A percentile compares a stretch with the other conserved stretches of the same genome.
Conservation (phyloP, 2,329 filamentous ascomycete genomes). For the Colletotrichum sp. region DNA sequence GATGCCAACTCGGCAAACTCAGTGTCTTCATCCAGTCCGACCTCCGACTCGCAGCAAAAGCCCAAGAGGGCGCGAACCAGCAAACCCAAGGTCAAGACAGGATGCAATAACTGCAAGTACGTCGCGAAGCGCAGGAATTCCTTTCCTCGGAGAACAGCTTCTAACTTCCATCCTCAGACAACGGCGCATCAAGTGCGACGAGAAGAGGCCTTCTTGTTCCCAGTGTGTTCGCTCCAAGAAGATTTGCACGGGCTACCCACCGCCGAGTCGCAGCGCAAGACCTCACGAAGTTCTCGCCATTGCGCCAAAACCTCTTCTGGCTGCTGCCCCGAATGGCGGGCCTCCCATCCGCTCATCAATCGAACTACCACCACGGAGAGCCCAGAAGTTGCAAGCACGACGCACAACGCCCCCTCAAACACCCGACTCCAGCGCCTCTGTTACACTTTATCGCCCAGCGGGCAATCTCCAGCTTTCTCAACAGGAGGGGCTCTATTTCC, state of each 20-base stretch:
- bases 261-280: constrained; percentile 53
- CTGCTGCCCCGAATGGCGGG: constrained; percentile 16
- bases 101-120: constrained; percentile 73
- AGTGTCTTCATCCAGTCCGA: constrained; percentile 3
- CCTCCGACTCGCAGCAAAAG: constrained; percentile 27
- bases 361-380: constrained; percentile 20
- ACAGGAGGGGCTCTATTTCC: constrained; percentile 64
- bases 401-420: constrained; percentile 37
- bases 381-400: constrained; percentile 8
- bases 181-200: constrained; percentile 71
- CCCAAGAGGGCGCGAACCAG: constrained; percentile 56
- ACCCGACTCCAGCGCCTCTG: constrained; percentile 28
- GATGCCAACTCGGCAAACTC: constrained; percentile 5
- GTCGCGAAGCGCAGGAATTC: constrained; percentile 31
- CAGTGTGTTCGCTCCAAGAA: constrained; percentile 66
- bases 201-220: constrained; percentile 63
- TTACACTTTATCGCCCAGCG: constrained; percentile 49
- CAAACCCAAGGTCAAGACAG: constrained; percentile 69
- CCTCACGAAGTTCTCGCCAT: constrained; percentile 54
- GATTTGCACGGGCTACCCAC: constrained; percentile 66
- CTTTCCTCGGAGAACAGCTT: constrained; percentile 3
- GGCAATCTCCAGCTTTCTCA: constrained; percentile 50
- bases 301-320: constrained; percentile 50
- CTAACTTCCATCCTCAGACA: constrained; percentile 45
- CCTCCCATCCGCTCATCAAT: constrained; percentile 24